Conservation (phyloP, 2,329 filamentous ascomycete species). For the Teratosphaeria viscida region DNA sequence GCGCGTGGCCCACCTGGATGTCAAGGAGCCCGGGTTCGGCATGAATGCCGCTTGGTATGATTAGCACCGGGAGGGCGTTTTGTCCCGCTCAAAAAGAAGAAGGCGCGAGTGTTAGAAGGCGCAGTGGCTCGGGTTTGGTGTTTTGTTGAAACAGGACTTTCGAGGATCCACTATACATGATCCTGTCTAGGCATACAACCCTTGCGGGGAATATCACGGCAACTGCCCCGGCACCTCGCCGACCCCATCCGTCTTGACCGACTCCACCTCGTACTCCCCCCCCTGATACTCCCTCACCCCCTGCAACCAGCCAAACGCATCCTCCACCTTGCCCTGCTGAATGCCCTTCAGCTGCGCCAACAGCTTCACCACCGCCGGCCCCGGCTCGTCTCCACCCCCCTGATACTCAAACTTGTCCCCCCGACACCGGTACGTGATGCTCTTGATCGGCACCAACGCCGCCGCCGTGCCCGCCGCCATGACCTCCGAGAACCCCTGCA, state of each 20-base stretch:
- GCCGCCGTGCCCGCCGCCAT: slow-evolving; percentile 89
- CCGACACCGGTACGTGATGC: slow-evolving; percentile 62
- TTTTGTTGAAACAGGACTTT: no score
- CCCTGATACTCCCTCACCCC: slow-evolving; percentile 30
- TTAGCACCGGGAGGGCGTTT: slow-evolving; percentile 25
- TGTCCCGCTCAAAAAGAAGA: no score
- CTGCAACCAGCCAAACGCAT: slow-evolving; percentile 64
- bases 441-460: slow-evolving; percentile 81
- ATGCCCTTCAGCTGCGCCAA: slow-evolving; percentile 71
- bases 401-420: slow-evolving; percentile 47
- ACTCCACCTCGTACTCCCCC: slow-evolving; percentile 18
- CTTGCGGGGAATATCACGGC: no score
- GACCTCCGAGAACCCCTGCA: slow-evolving; percentile 60
- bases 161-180: no score
- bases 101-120: no score
- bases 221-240: slow-evolving; percentile 3
- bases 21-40: slow-evolving; percentile 80
- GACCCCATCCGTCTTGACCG: slow-evolving; percentile 8
- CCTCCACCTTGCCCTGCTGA: slow-evolving; percentile 68
- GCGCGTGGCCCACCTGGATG: slow-evolving; percentile 63
- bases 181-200: background rate
- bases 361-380: slow-evolving; percentile 61
- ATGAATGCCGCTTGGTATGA: slow-evolving; percentile 98
- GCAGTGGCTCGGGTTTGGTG: no score
- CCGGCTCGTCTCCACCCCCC: slow-evolving; percentile 55